phyloP scores from a whole-genome alignment of 2,329 filamentous ascomycete species.

The Neopestalotiopsis clavispora region DNA sequence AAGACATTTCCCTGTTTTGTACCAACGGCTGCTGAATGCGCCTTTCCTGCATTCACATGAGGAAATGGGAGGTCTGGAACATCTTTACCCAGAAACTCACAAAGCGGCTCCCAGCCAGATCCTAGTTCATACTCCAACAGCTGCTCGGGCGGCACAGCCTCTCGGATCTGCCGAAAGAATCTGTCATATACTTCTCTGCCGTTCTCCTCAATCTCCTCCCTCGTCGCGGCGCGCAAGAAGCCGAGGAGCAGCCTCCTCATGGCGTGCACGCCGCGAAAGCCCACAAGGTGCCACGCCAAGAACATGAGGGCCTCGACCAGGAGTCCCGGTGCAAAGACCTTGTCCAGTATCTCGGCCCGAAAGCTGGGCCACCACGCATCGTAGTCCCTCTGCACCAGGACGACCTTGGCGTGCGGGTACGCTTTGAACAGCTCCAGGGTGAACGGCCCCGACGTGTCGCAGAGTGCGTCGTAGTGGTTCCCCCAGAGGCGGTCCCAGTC shows the following conservation, averaged over 20 bases:
- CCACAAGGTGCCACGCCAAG: slow-evolving; percentile 29
- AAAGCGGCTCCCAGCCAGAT: slow-evolving; percentile 9
- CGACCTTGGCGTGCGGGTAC: slow-evolving; percentile 29
- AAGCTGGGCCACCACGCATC: slow-evolving; percentile 30
- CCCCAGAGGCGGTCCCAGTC: not conserved
- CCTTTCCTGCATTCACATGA: not conserved
- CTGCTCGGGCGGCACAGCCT: not conserved
- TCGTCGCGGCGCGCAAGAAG: slow-evolving; percentile 13
- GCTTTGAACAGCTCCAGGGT: slow-evolving; percentile 24
- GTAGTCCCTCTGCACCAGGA: slow-evolving; percentile 28
- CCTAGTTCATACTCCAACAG: not conserved
- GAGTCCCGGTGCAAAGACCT: slow-evolving; percentile 20
- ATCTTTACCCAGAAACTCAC: slow-evolving; percentile 3
- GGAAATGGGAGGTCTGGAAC: not conserved
- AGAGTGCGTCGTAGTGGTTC: slow-evolving; percentile 24
- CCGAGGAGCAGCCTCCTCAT: slow-evolving; percentile 20
- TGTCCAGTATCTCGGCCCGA: slow-evolving; percentile 26
- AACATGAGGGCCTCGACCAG: not conserved
- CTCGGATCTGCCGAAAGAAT: not conserved
- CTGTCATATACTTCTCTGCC: not conserved
- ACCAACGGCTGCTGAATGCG: not conserved
- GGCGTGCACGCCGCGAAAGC: slow-evolving; percentile 1
- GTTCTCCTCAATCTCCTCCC: not conserved
- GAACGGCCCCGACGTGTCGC: slow-evolving; percentile 25
- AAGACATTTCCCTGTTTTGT: too few relatives aligned